phyloP scores from a whole-genome alignment of 495 filamentous ascomycete genomes.

The Rhypophila decipiens region DNA sequence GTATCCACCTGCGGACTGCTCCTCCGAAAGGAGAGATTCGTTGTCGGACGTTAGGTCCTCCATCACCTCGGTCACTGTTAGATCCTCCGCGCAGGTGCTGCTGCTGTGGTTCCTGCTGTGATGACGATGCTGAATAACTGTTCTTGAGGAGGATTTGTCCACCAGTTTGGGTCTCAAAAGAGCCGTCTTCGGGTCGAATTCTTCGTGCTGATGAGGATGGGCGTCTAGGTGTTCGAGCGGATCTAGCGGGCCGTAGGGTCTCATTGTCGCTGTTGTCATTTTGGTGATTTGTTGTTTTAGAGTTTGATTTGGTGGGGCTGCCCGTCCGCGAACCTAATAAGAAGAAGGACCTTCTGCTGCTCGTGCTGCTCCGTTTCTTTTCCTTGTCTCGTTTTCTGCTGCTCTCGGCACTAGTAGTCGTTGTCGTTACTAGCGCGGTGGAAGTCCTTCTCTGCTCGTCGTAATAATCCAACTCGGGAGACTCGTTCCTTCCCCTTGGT shows the following conservation, averaged over 20 bases:
- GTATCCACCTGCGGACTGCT: conserved; percentile 43
- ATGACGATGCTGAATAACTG: no score
- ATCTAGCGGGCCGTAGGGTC: conserved; percentile 48
- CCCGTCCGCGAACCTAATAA: no score
- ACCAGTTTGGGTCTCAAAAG: no score
- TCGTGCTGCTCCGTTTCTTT: conserved; percentile 8
- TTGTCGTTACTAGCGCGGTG: no score
- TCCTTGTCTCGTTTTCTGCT: conserved; percentile 1
- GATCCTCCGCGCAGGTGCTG: conserved; percentile 28
- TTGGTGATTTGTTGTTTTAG: conserved; percentile 7
- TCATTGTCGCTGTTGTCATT: conserved; percentile 36
- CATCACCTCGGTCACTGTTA: conserved; percentile 42
- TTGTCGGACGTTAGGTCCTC: conserved; percentile 14
- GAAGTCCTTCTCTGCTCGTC: no score
- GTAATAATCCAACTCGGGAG: no score
- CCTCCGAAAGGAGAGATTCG: conserved; percentile 30
- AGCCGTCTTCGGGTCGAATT: no score
- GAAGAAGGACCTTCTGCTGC: conserved; percentile 9
- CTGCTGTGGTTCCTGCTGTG: no score
- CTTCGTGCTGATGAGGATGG: no score
- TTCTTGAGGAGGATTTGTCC: no score
- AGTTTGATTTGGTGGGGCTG: conserved; percentile 16
- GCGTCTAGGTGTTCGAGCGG: conserved; percentile 39
- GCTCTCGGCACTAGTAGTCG: background rate
- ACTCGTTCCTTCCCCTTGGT: no score